Percentiles rank a stretch among this genome's conserved stretches.
These are phyloP conservation scores for Pelargonium cotyledonis DNA, from an alignment of 441 rosid species.

Conservation along the genomic window DNA sequence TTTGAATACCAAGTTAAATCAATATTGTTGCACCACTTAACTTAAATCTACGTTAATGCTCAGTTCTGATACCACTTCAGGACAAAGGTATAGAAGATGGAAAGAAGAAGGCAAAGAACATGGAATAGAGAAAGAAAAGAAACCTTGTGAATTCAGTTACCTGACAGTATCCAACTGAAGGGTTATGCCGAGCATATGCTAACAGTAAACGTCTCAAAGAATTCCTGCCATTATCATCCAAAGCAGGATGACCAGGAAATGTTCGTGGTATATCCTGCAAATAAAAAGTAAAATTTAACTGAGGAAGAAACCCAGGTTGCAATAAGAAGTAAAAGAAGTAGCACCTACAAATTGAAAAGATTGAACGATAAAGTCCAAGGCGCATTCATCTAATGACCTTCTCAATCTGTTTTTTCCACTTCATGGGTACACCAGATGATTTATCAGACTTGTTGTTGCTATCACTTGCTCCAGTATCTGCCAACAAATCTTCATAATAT, in stretches of 20 bases:
- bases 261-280: constrained; percentile 62
- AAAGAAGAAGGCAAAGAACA: too few relatives aligned
- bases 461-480: constrained; percentile 35
- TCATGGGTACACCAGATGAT: constrained; percentile 35
- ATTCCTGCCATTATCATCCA: constrained; percentile 55
- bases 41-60: neutral
- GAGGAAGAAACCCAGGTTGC: constrained; percentile 25
- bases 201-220: constrained; percentile 57
- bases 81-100: too few relatives aligned
- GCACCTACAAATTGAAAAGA: constrained; percentile 41
- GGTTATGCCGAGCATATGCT: constrained; percentile 67
- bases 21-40: neutral
- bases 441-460: constrained; percentile 17
- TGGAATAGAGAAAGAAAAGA: constrained; percentile 3
- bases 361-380: constrained; percentile 43
- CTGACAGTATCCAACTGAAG: constrained; percentile 73
- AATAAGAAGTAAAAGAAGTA: constrained; percentile 26
- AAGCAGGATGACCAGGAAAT: constrained; percentile 69
- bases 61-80: too few relatives aligned
- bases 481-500: constrained; percentile 54
- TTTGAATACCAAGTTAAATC: constrained; percentile 17
- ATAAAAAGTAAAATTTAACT: constrained; percentile 24
- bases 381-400: constrained; percentile 57
- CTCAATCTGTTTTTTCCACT: constrained; percentile 62
- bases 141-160: constrained; percentile 26